Evolutionary conservation across 2,329 filamentous ascomycete species (phyloP).

Genomic region (Beauveria asiatica): DNA sequence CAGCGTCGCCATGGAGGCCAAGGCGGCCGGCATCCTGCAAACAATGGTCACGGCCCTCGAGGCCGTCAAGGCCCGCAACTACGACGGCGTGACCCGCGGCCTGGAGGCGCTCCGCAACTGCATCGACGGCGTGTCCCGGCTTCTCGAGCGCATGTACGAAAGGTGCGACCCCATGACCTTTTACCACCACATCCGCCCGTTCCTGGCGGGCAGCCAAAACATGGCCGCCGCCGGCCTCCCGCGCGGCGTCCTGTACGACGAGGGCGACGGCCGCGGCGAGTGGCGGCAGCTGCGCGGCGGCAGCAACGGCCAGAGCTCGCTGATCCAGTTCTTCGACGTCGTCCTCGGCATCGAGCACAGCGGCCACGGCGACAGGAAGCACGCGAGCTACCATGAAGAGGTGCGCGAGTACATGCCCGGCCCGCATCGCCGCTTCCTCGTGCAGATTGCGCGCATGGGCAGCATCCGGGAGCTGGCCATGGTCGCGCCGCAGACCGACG

Average conservation of each 20-base stretch:
- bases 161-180: slow-evolving; percentile 80
- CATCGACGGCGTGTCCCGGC: slow-evolving; percentile 56
- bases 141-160: slow-evolving; percentile 82
- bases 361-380: slow-evolving; percentile 28
- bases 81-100: slow-evolving; percentile 49
- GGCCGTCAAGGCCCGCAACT: slow-evolving; percentile 55
- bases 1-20: slow-evolving; percentile 82
- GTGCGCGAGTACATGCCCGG: slow-evolving; percentile 90
- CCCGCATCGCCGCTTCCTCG: slow-evolving; percentile 69
- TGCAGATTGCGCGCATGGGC: slow-evolving; percentile 57
- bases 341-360: slow-evolving; percentile 74
- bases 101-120: slow-evolving; percentile 57
- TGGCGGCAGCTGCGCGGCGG: slow-evolving; percentile 81
- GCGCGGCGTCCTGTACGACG: slow-evolving; percentile 75
- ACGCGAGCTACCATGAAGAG: slow-evolving; percentile 45
- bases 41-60: slow-evolving; percentile 69
- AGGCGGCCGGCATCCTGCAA: slow-evolving; percentile 65
- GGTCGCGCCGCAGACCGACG: slow-evolving; percentile 42
- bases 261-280: slow-evolving; percentile 37
- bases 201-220: slow-evolving; percentile 84
- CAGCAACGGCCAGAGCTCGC: slow-evolving; percentile 85
- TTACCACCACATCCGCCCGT: slow-evolving; percentile 81
- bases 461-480: slow-evolving; percentile 66
- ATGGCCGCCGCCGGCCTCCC: slow-evolving; percentile 81
- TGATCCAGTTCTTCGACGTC: slow-evolving; percentile 90